Evolutionary conservation across 352 stramenopile species (phyloP).

Genomic region (Pythium periplocum): DNA sequence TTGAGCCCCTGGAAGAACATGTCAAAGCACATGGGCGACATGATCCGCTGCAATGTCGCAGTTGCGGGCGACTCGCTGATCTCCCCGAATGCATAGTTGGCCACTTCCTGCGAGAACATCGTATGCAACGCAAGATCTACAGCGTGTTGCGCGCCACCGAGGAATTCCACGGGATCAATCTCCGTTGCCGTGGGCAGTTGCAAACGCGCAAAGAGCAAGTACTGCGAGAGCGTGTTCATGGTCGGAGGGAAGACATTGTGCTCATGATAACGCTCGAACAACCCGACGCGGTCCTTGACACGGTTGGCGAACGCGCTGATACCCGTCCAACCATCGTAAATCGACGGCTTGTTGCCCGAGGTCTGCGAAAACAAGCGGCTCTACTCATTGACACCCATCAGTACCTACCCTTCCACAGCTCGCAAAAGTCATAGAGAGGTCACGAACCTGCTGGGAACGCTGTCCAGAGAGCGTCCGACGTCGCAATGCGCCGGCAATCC

Average conservation of each 20-base stretch:
- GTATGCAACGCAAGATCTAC: conserved; percentile 22
- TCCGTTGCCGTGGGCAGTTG: conserved; percentile 21
- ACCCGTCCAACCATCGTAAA: conserved; percentile 16
- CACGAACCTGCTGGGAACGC: too few species aligned
- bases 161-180: conserved; percentile 23
- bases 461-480: too few species aligned
- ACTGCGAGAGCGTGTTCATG: conserved; percentile 13
- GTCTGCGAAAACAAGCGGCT: conserved; percentile 1
- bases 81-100: conserved; percentile 23
- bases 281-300: conserved; percentile 12
- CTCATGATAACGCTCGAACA: conserved; percentile 29
- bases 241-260: conserved; percentile 22
- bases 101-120: conserved; percentile 24
- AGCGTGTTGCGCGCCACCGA: conserved; percentile 22
- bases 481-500: too few species aligned
- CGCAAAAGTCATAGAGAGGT: too few species aligned
- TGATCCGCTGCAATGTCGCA: conserved; percentile 17
- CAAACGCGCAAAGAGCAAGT: conserved; percentile 19
- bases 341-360: conserved; percentile 5
- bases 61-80: conserved; percentile 12
- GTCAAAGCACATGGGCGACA: conserved; percentile 25
- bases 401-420: too few species aligned
- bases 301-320: conserved; percentile 19
- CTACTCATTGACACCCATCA: conserved; percentile 11
- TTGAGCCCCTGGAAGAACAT: conserved; percentile 25